These are phyloP conservation scores for Globisporangium viniferum DNA, from an alignment of 352 stramenopile genomes.

Conservation along the genomic window DNA sequence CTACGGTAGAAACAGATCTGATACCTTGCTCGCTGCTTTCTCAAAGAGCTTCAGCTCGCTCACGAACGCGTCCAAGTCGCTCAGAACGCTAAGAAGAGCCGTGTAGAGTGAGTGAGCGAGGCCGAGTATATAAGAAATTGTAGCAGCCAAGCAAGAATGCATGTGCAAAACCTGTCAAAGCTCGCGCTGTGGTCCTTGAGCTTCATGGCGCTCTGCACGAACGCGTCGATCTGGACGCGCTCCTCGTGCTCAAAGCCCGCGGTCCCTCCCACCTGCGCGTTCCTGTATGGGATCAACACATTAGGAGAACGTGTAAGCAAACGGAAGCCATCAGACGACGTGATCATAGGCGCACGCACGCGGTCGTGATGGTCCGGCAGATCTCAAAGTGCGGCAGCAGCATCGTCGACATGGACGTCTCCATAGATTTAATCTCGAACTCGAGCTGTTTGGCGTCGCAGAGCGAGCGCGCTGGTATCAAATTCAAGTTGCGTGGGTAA, in stretches of 20 bases:
- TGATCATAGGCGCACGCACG: slow-evolving; percentile 23
- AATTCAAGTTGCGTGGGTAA: no score
- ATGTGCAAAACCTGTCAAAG: slow-evolving; percentile 29
- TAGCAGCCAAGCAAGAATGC: not conserved
- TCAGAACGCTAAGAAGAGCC: slow-evolving; percentile 25
- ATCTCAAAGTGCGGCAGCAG: slow-evolving; percentile 52
- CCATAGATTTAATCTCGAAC: slow-evolving; percentile 37
- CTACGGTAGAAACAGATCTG: not conserved
- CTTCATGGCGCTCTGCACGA: slow-evolving; percentile 27
- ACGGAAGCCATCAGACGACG: not conserved
- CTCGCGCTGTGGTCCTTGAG: slow-evolving; percentile 25
- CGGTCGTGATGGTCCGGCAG: slow-evolving; percentile 49
- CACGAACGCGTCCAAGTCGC: slow-evolving; percentile 28
- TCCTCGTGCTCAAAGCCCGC: slow-evolving; percentile 25
- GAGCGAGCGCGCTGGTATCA: slow-evolving; percentile 31
- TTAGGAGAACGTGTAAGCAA: not conserved
- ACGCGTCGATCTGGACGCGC: slow-evolving; percentile 27
- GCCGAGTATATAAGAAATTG: not conserved
- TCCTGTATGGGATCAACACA: slow-evolving; percentile 17
- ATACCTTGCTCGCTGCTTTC: slow-evolving; percentile 41
- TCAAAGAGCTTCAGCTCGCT: slow-evolving; percentile 45
- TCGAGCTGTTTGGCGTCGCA: slow-evolving; percentile 32
- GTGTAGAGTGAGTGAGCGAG: not conserved
- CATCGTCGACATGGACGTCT: slow-evolving; percentile 48
- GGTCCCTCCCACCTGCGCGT: slow-evolving; percentile 32